Conservation (phyloP, 371 early-diverging fungal species). For the Massospora cicadina region DNA sequence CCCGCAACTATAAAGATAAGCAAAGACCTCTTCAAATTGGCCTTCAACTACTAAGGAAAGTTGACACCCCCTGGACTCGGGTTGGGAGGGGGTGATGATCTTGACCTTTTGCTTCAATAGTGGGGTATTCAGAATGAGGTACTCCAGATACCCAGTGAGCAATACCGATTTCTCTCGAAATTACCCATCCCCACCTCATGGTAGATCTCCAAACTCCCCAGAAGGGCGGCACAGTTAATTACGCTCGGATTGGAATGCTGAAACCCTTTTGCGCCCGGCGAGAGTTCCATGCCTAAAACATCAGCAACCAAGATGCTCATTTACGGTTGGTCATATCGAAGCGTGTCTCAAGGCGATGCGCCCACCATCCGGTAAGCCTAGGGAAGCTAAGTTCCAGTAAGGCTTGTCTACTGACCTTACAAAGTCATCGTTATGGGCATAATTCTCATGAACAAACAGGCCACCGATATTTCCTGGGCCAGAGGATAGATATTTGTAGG, state of each 20-base stretch:
- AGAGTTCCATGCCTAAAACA: constrained; percentile 37
- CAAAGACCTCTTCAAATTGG: constrained; percentile 33
- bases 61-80: constrained; percentile 68
- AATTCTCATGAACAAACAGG: constrained; percentile 64
- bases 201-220: constrained; percentile 67
- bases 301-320: no score
- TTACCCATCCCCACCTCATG: constrained; percentile 37
- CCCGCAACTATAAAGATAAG: constrained; percentile 36
- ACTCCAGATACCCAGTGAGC: constrained; percentile 69
- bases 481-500: constrained; percentile 92
- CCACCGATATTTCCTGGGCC: constrained; percentile 91
- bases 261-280: constrained; percentile 67
- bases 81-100: constrained; percentile 67
- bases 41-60: constrained; percentile 43
- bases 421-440: constrained; percentile 28
- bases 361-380: constrained; percentile 92
- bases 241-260: constrained; percentile 82
- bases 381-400: not conserved
- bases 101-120: constrained; percentile 19
- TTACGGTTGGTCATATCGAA: constrained; percentile 50
- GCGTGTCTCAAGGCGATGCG: constrained; percentile 55
- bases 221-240: constrained; percentile 42
- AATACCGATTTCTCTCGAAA: constrained; percentile 52
- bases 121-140: constrained; percentile 24
- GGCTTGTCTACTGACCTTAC: constrained; percentile 20